phyloP scores from a whole-genome alignment of 2,329 filamentous ascomycete species.

The Pseudogymnoascus pannorum region DNA sequence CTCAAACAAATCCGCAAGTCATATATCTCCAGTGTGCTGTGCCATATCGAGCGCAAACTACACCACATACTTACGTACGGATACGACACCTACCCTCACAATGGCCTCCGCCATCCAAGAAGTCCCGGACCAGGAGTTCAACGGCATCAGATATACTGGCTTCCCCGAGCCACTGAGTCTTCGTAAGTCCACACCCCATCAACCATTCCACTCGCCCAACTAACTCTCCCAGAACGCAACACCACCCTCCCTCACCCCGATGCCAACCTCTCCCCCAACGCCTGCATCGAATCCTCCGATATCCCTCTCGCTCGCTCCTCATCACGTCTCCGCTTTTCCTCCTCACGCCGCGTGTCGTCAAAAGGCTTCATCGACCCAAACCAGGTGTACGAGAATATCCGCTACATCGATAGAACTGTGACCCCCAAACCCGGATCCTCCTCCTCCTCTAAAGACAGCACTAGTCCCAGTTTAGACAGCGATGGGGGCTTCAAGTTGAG shows the following conservation, averaged over 20 bases:
- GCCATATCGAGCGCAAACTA: background rate
- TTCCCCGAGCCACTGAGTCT: conserved; percentile 27
- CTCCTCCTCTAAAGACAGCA: conserved; percentile 8
- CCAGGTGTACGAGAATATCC: conserved; percentile 20
- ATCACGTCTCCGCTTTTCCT: conserved; percentile 17
- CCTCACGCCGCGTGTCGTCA: conserved; percentile 14
- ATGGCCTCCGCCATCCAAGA: conserved; percentile 5
- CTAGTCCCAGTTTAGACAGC: conserved; percentile 10
- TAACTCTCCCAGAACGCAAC: conserved; percentile 38
- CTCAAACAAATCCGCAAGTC: background rate
- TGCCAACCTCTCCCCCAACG: conserved; percentile 49
- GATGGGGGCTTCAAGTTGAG: conserved; percentile 11
- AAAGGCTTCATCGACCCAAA: conserved; percentile 11
- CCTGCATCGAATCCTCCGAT: conserved; percentile 49
- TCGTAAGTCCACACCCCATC: conserved; percentile 15
- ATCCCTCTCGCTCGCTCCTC: conserved; percentile 33
- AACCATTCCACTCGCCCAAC: background rate
- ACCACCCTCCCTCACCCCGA: conserved; percentile 57
- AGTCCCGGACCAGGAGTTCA: background rate
- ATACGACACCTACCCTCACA: background rate
- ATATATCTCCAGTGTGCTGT: background rate
- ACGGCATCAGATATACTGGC: conserved; percentile 31
- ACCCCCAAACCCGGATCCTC: background rate
- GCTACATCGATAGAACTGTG: conserved; percentile 17
- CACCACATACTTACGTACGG: background rate